Evolutionary conservation across 2,329 filamentous ascomycete genomes (phyloP).

Genomic region (Aspergillus fumigatiaffinis): DNA sequence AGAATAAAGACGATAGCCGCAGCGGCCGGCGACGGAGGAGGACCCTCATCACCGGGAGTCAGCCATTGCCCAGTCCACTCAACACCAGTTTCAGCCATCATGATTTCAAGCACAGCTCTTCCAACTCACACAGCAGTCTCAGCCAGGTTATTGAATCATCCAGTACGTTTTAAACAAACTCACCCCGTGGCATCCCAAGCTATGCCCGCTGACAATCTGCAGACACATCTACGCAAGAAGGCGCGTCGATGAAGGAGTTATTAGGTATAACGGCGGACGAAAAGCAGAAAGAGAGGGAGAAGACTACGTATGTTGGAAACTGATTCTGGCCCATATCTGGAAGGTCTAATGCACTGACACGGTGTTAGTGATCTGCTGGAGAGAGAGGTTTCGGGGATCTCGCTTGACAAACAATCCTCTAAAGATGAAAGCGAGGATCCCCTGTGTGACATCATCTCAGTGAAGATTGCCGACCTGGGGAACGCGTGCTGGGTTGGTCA

Average conservation of each 20-base stretch:
- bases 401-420: slow-evolving; percentile 69
- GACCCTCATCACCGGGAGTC: slow-evolving; percentile 94
- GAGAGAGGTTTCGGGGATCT: slow-evolving; percentile 91
- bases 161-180: slow-evolving; percentile 51
- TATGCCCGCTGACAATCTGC: slow-evolving; percentile 29
- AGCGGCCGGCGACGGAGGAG: slow-evolving; percentile 86
- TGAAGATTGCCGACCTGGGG: slow-evolving; percentile 97
- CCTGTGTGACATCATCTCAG: slow-evolving; percentile 75
- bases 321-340: neutral
- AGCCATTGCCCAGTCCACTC: slow-evolving; percentile 89
- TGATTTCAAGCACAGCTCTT: slow-evolving; percentile 61
- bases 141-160: slow-evolving; percentile 73
- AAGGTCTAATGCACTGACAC: slow-evolving; percentile 8
- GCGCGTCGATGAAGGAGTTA: slow-evolving; percentile 55
- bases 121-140: slow-evolving; percentile 68
- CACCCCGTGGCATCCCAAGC: slow-evolving; percentile 26
- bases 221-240: slow-evolving; percentile 42
- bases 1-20: slow-evolving; percentile 82
- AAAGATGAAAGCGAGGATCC: slow-evolving; percentile 25
- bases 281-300: slow-evolving; percentile 79
- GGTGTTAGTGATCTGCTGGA: slow-evolving; percentile 74
- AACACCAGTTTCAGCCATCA: slow-evolving; percentile 68
- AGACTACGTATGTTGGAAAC: slow-evolving; percentile 70
- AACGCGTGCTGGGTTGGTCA: slow-evolving; percentile 99
- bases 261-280: slow-evolving; percentile 55